Conservation (phyloP, 768 basidiomycete genomes). For the Collybia sordida region DNA sequence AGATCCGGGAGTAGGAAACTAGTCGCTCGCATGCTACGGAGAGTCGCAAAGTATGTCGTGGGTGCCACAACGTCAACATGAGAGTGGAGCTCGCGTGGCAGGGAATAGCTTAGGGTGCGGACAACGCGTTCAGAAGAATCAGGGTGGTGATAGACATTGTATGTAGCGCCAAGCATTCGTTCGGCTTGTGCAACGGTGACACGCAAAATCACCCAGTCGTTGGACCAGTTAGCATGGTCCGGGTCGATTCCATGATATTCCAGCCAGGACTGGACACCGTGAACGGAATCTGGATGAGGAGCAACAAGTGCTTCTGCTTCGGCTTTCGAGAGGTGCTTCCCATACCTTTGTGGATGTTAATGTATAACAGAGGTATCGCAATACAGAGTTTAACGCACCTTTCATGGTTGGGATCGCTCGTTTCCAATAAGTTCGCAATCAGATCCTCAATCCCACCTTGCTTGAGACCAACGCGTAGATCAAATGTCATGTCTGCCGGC, state of each 20-base stretch:
- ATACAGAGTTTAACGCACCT: constrained; percentile 27
- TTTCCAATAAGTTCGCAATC: constrained; percentile 50
- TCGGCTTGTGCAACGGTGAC: constrained; percentile 59
- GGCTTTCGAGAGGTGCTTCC: constrained; percentile 58
- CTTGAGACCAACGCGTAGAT: constrained; percentile 59
- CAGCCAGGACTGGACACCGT: constrained; percentile 56
- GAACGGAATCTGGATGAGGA: constrained; percentile 50
- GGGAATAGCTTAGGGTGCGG: constrained; percentile 59
- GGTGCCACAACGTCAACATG: constrained; percentile 64
- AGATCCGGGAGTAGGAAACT: constrained; percentile 23
- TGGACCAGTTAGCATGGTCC: constrained; percentile 29
- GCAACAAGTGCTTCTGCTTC: constrained; percentile 55
- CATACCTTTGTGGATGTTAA: constrained; percentile 38
- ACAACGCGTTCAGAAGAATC: constrained; percentile 48
- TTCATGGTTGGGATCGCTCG: constrained; percentile 53
- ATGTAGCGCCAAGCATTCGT: constrained; percentile 59
- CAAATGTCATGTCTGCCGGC: constrained; percentile 45
- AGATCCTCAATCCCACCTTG: constrained; percentile 52
- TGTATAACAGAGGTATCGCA: no score
- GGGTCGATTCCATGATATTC: constrained; percentile 44
- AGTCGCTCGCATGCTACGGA: constrained; percentile 51
- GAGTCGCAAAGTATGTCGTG: constrained; percentile 41
- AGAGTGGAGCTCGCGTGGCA: constrained; percentile 49
- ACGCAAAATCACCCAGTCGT: constrained; percentile 57
- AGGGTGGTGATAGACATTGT: constrained; percentile 54